Conservation (phyloP, 2,329 filamentous ascomycete species). For the Fusarium oxysporum region DNA sequence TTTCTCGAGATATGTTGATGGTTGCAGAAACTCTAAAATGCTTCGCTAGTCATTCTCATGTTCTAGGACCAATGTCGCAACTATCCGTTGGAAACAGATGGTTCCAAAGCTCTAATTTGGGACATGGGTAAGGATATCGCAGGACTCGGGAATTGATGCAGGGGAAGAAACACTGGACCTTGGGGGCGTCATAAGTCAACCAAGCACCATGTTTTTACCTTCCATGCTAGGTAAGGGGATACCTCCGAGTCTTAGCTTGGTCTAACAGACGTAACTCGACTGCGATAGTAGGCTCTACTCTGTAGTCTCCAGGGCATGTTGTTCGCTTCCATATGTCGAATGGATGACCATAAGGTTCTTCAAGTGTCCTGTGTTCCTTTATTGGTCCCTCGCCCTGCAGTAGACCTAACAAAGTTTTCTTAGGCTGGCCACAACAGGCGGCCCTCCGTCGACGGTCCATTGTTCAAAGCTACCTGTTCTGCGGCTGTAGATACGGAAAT, state of each 20-base stretch:
- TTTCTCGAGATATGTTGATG: not conserved
- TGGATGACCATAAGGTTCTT: not conserved
- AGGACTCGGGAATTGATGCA: slow-evolving; percentile 21
- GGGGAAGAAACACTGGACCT: slow-evolving; percentile 27
- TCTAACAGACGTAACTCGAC: not conserved
- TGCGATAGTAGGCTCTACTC: not conserved
- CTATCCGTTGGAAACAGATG: slow-evolving; percentile 28
- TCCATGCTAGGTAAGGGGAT: no score
- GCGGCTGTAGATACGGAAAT: slow-evolving; percentile 1
- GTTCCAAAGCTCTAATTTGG: not conserved
- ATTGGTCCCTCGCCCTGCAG: slow-evolving; percentile 18
- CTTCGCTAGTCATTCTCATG: slow-evolving; percentile 24
- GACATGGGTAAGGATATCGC: slow-evolving; percentile 9
- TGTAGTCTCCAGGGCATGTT: not conserved
- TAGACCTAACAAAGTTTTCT: slow-evolving; percentile 7
- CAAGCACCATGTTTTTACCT: not conserved
- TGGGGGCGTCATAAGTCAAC: not conserved
- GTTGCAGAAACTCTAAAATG: not conserved
- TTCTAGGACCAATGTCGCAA: slow-evolving; percentile 34
- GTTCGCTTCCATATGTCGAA: not conserved
- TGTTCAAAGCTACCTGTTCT: not conserved
- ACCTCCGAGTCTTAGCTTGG: not conserved
- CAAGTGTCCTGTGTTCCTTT: slow-evolving; percentile 12
- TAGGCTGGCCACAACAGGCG: slow-evolving; percentile 5
- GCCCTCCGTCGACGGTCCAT: not conserved